Evolutionary conservation across 1,284 basidiomycete genomes (phyloP).

Genomic region (Farysia itapuensis): DNA sequence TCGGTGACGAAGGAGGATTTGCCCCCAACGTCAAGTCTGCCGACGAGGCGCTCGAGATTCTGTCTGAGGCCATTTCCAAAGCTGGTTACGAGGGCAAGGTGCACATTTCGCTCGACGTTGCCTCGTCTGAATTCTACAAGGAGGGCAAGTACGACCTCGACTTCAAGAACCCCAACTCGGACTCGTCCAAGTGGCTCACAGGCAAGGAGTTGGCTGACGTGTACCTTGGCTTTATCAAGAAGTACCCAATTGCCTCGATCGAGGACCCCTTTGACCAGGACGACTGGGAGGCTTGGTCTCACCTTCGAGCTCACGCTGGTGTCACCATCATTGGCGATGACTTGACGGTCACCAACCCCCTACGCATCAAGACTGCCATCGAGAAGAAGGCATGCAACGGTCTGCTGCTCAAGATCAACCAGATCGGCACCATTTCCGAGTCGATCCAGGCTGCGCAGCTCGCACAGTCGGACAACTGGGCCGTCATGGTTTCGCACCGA

Average conservation of each 20-base stretch:
- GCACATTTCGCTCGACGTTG: slow-evolving; percentile 98
- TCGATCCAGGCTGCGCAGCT: slow-evolving; percentile 97
- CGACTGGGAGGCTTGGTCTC: slow-evolving; percentile 96
- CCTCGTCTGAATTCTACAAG: slow-evolving; percentile 99
- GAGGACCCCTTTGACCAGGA: slow-evolving; percentile 99
- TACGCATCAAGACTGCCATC: slow-evolving; percentile 97
- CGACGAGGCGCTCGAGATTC: slow-evolving; percentile 94
- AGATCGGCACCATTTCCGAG: slow-evolving; percentile 99
- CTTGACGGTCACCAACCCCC: slow-evolving; percentile 96
- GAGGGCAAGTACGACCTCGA: slow-evolving; percentile 99
- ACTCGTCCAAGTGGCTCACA: slow-evolving; percentile 88
- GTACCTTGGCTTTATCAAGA: slow-evolving; percentile 69
- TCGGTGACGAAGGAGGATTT: slow-evolving; percentile 99
- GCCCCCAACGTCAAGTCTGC: slow-evolving; percentile 96
- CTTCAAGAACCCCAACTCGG: slow-evolving; percentile 99
- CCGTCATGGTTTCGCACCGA: slow-evolving; percentile 99
- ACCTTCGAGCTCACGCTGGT: slow-evolving; percentile 69
- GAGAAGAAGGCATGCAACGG: slow-evolving; percentile 99
- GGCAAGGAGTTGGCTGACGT: slow-evolving; percentile 90
- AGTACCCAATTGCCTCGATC: slow-evolving; percentile 69
- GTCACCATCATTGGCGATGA: slow-evolving; percentile 92
- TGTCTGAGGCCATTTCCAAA: slow-evolving; percentile 92
- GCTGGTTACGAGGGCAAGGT: slow-evolving; percentile 98
- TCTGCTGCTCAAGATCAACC: slow-evolving; percentile 88
- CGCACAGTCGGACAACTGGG: slow-evolving; percentile 94